phyloP scores from a whole-genome alignment of 495 filamentous ascomycete genomes.

The Neurospora terricola region DNA sequence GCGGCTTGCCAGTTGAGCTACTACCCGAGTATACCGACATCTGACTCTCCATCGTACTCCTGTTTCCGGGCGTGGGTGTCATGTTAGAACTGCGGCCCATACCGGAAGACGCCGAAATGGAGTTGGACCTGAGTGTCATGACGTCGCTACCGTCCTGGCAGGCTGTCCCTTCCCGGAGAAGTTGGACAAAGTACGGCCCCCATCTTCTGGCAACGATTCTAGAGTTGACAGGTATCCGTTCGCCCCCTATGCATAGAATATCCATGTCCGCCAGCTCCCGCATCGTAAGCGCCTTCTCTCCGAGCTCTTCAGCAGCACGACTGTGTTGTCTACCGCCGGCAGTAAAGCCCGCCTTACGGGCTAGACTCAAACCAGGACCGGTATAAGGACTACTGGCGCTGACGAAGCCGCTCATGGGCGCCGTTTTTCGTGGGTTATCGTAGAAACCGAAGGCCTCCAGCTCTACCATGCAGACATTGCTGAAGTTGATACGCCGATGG shows the following conservation, averaged over 20 bases:
- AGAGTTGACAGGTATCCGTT: conserved; percentile 89
- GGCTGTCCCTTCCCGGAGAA: conserved; percentile 65
- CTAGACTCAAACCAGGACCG: conserved; percentile 40
- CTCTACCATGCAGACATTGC: conserved; percentile 91
- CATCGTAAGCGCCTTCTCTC: conserved; percentile 65
- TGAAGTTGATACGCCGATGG: conserved; percentile 94
- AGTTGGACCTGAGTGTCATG: conserved; percentile 31
- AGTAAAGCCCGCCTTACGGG: conserved; percentile 51
- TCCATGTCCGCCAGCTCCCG: conserved; percentile 96
- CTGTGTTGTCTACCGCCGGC: conserved; percentile 59
- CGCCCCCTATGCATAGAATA: conserved; percentile 77
- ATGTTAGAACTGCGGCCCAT: conserved; percentile 66
- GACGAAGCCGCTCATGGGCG: conserved; percentile 67
- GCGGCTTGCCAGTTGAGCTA: conserved; percentile 29
- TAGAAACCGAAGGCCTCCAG: conserved; percentile 94
- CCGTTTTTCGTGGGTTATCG: conserved; percentile 75
- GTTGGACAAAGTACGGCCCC: conserved; percentile 90
- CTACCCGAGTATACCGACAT: conserved; percentile 45
- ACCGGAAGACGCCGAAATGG: conserved; percentile 29
- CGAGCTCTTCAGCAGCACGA: conserved; percentile 69
- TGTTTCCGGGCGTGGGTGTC: conserved; percentile 70
- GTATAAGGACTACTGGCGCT: conserved; percentile 65
- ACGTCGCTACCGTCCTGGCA: conserved; percentile 45
- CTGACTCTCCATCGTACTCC: conserved; percentile 39
- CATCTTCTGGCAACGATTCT: conserved; percentile 76